A percentile compares a stretch with the other conserved stretches of the same genome.
These are phyloP conservation scores for Pleurotus djamor DNA, from an alignment of 768 basidiomycete species.

Conservation along the genomic window DNA sequence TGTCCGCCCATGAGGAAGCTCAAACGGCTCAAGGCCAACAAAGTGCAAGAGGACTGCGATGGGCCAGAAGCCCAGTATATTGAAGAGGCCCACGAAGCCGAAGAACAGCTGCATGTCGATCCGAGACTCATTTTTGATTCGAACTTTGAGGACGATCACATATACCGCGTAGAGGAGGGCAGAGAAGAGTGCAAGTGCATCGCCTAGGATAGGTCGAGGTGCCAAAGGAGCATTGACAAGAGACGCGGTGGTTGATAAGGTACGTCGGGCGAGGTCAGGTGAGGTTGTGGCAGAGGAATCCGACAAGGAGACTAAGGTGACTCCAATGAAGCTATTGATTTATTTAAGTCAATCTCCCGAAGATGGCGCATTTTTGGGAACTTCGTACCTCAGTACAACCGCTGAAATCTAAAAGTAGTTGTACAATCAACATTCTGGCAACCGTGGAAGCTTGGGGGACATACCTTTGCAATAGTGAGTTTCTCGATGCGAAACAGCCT, in stretches of 20 bases:
- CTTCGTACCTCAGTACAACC: constrained; percentile 69
- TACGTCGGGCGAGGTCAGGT: constrained; percentile 11
- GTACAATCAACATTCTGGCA: background rate
- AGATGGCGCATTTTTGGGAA: background rate
- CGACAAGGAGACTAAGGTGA: constrained; percentile 85
- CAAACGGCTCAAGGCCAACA: constrained; percentile 69
- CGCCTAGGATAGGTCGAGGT: constrained; percentile 59
- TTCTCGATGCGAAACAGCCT: constrained; percentile 79
- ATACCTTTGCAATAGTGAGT: constrained; percentile 60
- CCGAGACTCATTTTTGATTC: constrained; percentile 75
- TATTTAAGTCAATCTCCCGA: constrained; percentile 9
- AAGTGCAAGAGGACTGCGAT: constrained; percentile 76
- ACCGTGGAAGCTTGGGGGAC: background rate
- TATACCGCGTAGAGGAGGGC: constrained; percentile 89
- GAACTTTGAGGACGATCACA: constrained; percentile 86
- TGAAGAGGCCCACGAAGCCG: constrained; percentile 90
- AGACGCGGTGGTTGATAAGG: constrained; percentile 7
- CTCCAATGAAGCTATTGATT: constrained; percentile 68
- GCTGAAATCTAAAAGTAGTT: constrained; percentile 42
- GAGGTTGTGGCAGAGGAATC: constrained; percentile 49
- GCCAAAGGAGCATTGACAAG: constrained; percentile 15
- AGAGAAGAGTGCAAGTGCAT: constrained; percentile 80
- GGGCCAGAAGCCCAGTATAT: constrained; percentile 74
- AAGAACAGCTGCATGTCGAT: constrained; percentile 95
- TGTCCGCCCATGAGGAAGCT: constrained; percentile 55